Evolutionary conservation across 2,329 filamentous ascomycete genomes (phyloP), one percentile per base, ranked within the genome.

Genomic region (Xylaria sp.): DNA sequence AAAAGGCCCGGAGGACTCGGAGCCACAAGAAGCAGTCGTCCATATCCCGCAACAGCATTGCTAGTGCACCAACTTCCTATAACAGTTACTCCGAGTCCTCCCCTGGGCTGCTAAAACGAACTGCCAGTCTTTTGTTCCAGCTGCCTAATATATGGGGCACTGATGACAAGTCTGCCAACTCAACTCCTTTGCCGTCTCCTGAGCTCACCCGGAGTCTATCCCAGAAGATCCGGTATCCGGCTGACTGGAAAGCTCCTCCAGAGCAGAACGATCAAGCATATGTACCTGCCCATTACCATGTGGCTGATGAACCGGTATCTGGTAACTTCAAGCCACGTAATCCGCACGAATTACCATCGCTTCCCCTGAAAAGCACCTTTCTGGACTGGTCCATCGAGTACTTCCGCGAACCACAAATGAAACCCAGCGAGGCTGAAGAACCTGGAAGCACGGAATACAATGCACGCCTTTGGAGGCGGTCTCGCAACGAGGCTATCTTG

Each of bases 391-490:
- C 94, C 3, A 94, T 96, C 54, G 95, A 95, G 80, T 98, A 99
- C 79, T 99, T 98, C 86, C 93, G 94, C 36, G 94, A 98, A 80
- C 96, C 96, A 39, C 96, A 99, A 81, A 98, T 99, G 96, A 97
- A 96, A 78, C 91, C 94, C 2, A 94, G 92, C 67, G 96, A 99
- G 79, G 93, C 94, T 28, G 96, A 99, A 75, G 96, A 99, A 78
- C 96, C 96, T 15, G 96, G 96, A 41, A 98, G 94, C 77, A 93
- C 93, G 18, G 94, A 98, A 79, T 99, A 98, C 81, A 99, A 99
- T 75, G 92, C 96, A 78, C 90, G 96, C 18, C 84, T 99, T 2
- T 99, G 96, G 96, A 88, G 95, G 71, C 88, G 96, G 70, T 92
- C 94, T 65, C 91, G 96, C 52, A 99, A 99, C 76, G 96, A 99